Base-by-base conservation (phyloP, 164 flowering plant genomes). In the Nelumbo lutea region DNA sequence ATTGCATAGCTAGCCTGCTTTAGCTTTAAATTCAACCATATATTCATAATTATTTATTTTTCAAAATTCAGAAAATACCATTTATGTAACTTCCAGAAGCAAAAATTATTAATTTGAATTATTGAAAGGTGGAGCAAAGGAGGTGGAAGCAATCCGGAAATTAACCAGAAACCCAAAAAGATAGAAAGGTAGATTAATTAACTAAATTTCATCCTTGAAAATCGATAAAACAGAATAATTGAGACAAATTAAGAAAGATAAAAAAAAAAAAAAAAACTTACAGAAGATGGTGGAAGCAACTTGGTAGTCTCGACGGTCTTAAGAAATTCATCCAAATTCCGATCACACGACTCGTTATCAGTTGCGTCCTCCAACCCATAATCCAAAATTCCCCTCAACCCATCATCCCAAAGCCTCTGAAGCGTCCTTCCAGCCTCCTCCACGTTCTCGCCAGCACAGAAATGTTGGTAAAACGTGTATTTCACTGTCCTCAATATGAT, bases 311-410 rank as follows among this genome's bases (percentile, higher is more conserved):
- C 79, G 15, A 84, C 80, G 13, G 96, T 84, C 14, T 71, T 62
- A 11, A 88, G 67, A 67, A 95, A 90, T 45, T 76, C 82, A 0
- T 75, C 68, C 65, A 86, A 70, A 71, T 89, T 92, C 55, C 74
- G 74, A 73, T 91, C 96, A 64, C 96, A 92, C 0, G 86, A 79
- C 0, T 62, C 73, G 62, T 85, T 84, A 61, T 87, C 88, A 40
- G 14, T 65, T 1, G 90, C 89, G 65, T 87, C 88, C 42, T 94
- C 98, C 62, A 84, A 70, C 0, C 89, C 94, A 67, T 85, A 95
- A 73, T 76, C 89, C 62, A 95, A 68, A 88, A 95, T 92, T 38
- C 85, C 90, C 57, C 82, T 74, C 70, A 95, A 59, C 14, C 97
- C 97, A 10, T 73, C 68, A 14, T 74, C 80, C 73, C 79, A 79